These are phyloP conservation scores for Adenanthera pavonina DNA, from an alignment of 306 rosid species.

Conservation along the genomic window DNA sequence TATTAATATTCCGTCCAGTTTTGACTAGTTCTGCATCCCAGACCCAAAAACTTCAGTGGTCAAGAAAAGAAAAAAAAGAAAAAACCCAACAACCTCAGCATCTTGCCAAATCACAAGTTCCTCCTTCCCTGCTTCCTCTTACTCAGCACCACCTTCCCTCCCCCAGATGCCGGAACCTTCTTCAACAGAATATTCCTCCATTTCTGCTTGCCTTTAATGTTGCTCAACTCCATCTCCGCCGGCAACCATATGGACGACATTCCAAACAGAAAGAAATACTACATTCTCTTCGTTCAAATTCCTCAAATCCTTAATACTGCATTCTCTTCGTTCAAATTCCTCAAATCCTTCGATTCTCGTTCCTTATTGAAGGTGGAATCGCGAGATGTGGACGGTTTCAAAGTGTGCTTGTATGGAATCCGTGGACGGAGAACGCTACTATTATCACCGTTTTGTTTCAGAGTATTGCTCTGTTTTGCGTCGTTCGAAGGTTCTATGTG, in stretches of 20 bases:
- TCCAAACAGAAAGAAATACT: constrained; percentile 74
- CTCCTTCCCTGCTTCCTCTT: constrained; percentile 10
- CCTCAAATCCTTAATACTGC: constrained; percentile 41
- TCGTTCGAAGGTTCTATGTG: constrained; percentile 41
- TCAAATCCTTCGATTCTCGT: constrained; percentile 25
- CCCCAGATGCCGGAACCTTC: constrained; percentile 42
- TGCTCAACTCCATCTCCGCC: constrained; percentile 65
- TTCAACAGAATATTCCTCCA: constrained; percentile 33
- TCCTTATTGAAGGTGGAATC: neutral
- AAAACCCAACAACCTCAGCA: constrained; percentile 48
- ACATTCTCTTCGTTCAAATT: constrained; percentile 58
- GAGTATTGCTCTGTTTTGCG: neutral
- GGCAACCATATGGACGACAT: constrained; percentile 51
- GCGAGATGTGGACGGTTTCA: neutral
- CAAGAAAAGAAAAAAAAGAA: no score
- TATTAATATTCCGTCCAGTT: no score
- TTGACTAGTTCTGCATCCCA: no score
- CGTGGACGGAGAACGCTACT: neutral
- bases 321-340: neutral
- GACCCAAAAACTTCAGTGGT: no score
- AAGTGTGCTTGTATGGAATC: constrained; percentile 17
- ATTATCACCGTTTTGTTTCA: neutral
- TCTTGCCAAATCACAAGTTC: constrained; percentile 43
- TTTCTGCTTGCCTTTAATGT: constrained; percentile 66
- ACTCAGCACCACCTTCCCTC: neutral